These are phyloP conservation scores for Oryza meyeriana DNA, from an alignment of 176 grass and related monocot genomes.

Conservation along the genomic window DNA sequence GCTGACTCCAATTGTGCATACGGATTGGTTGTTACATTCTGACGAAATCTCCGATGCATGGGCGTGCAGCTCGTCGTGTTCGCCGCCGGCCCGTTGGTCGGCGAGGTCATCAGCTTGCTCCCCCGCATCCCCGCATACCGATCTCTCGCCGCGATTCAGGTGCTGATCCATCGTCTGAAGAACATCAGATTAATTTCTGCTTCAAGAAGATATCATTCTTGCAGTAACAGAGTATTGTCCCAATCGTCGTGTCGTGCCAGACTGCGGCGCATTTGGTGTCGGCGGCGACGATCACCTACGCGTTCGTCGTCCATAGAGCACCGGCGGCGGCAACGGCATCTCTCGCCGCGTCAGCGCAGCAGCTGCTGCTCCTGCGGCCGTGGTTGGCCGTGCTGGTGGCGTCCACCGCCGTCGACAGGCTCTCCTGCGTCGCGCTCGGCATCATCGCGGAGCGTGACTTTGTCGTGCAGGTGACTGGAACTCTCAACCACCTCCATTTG, in stretches of 20 bases:
- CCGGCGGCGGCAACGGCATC: background rate
- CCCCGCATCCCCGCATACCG: constrained; percentile 49
- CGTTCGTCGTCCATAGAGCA: constrained; percentile 2
- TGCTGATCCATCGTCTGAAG: background rate
- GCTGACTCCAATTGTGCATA: background rate
- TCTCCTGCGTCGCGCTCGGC: constrained; percentile 47
- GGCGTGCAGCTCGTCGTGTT: constrained; percentile 51
- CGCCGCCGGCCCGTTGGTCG: constrained; percentile 46
- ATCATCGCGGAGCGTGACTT: constrained; percentile 53
- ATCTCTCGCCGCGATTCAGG: constrained; percentile 46
- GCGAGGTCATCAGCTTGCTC: constrained; percentile 46
- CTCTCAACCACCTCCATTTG: background rate
- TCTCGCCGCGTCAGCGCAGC: too few species aligned
- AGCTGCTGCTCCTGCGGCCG: constrained; percentile 39
- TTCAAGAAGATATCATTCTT: background rate
- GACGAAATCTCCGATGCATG: background rate
- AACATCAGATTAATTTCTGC: too few species aligned
- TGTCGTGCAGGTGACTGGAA: constrained; percentile 35
- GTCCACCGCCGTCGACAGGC: constrained; percentile 46
- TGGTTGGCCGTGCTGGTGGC: constrained; percentile 58
- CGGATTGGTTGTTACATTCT: background rate
- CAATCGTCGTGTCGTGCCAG: constrained; percentile 22
- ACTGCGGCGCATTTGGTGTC: constrained; percentile 50
- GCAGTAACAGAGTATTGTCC: background rate
- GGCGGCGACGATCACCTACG: constrained; percentile 44